A percentile compares a stretch with the other conserved stretches of the same genome.
Conservation (phyloP, 495 filamentous ascomycete species). For the Aspergillus nanangensis region DNA sequence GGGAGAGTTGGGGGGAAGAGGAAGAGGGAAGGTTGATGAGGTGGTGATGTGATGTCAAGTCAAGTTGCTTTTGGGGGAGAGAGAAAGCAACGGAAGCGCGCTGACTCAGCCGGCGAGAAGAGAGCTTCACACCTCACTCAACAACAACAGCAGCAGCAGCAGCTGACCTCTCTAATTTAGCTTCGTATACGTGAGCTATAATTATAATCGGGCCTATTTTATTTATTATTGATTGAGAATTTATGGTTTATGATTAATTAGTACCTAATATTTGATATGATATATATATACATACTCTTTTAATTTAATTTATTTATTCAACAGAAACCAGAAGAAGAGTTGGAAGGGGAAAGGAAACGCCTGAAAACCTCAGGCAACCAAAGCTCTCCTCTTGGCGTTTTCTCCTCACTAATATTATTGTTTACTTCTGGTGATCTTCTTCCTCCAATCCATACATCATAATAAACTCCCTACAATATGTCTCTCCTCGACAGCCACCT, state of each 20-base stretch:
- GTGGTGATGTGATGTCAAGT: constrained; percentile 48
- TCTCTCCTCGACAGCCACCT: constrained; percentile 77
- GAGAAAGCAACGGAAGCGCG: constrained; percentile 33
- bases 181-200: no score
- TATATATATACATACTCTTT: no score
- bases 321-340: no score
- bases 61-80: constrained; percentile 15
- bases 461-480: constrained; percentile 39
- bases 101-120: constrained; percentile 27
- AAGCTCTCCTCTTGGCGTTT: no score
- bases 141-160: not conserved
- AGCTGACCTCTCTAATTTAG: no score
- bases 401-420: not conserved
- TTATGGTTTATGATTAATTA: no score
- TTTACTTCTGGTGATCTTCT: not conserved
- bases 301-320: no score
- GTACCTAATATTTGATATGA: no score
- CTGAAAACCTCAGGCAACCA: no score
- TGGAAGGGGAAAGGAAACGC: no score
- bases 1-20: constrained; percentile 12
- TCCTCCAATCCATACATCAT: not conserved
- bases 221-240: no score
- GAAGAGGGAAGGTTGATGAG: constrained; percentile 31
- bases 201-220: no score
- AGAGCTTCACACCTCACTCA: constrained; percentile 22